Evolutionary conservation across 345 rosid genomes (phyloP).

Genomic region (Nephelium lappaceum): DNA sequence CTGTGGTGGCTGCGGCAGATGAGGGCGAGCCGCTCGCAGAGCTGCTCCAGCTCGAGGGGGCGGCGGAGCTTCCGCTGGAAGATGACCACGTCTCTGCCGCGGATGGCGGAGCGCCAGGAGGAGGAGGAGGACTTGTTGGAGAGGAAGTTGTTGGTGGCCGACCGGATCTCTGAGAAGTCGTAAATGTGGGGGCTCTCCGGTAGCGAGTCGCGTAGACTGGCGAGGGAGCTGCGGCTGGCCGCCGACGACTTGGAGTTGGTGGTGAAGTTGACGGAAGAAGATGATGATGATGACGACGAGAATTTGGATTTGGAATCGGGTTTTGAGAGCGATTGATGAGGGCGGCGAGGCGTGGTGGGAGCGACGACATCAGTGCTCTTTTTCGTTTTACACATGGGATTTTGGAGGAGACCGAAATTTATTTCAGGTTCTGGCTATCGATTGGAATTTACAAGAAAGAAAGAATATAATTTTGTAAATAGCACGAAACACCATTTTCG

Average conservation of each 20-base stretch:
- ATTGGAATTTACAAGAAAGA: no score
- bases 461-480: no score
- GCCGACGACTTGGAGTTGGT: slow-evolving; percentile 20
- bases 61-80: slow-evolving; percentile 42
- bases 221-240: slow-evolving; percentile 23
- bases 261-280: neutral
- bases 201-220: slow-evolving; percentile 26
- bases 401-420: neutral
- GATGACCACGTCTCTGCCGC: slow-evolving; percentile 28
- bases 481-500: neutral
- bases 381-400: slow-evolving; percentile 39
- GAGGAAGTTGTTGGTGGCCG: slow-evolving; percentile 51
- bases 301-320: neutral
- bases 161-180: slow-evolving; percentile 36
- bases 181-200: slow-evolving; percentile 36
- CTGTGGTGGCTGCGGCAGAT: slow-evolving; percentile 43
- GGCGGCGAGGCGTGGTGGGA: neutral
- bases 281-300: neutral
- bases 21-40: slow-evolving; percentile 19
- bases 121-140: slow-evolving; percentile 27
- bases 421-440: neutral
- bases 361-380: slow-evolving; percentile 19
- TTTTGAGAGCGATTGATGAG: neutral
- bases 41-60: slow-evolving; percentile 14
- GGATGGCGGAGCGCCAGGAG: slow-evolving; percentile 39